phyloP scores from a whole-genome alignment of 805 yeast genomes.

The Kockiozyma suomiensis region DNA sequence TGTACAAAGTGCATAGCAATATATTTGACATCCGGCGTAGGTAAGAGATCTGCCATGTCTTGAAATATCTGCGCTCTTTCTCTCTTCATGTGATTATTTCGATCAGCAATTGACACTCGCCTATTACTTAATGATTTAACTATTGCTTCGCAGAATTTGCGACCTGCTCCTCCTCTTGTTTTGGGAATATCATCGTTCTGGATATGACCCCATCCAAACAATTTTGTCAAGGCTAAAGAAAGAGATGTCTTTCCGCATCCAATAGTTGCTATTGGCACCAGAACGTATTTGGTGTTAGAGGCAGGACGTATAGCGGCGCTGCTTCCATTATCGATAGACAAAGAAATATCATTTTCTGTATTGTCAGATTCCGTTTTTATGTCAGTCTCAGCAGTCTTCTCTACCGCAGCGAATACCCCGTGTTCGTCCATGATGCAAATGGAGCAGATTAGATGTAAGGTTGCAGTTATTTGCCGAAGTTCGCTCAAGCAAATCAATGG shows the following conservation, averaged over 20 bases:
- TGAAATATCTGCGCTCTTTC: slow-evolving; percentile 71
- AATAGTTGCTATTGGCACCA: slow-evolving; percentile 84
- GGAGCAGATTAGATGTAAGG: too few relatives aligned
- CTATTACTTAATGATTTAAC: slow-evolving; percentile 44
- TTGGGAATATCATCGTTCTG: slow-evolving; percentile 76
- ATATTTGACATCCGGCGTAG: slow-evolving; percentile 53
- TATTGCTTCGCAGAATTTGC: slow-evolving; percentile 36
- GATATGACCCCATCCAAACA: slow-evolving; percentile 72
- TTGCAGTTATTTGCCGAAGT: too few relatives aligned
- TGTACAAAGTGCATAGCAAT: slow-evolving; percentile 71
- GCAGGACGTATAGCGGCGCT: not conserved
- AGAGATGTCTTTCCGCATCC: slow-evolving; percentile 96
- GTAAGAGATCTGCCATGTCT: slow-evolving; percentile 46
- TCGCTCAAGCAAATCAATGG: too few relatives aligned
- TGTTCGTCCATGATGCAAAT: too few relatives aligned
- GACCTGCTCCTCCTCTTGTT: slow-evolving; percentile 37
- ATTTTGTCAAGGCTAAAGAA: slow-evolving; percentile 56
- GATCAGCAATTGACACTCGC: slow-evolving; percentile 69
- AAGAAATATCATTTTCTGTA: slow-evolving; percentile 29
- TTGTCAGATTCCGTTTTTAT: not conserved
- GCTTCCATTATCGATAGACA: not conserved
- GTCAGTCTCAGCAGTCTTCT: too few relatives aligned
- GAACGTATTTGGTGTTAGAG: slow-evolving; percentile 54
- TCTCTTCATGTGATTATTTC: slow-evolving; percentile 73
- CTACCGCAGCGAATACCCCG: too few relatives aligned